A percentile compares a stretch with the other conserved stretches of the same genome.
Evolutionary conservation across 352 stramenopile species (phyloP).

Genomic region (Thraustochytrium striatum): DNA sequence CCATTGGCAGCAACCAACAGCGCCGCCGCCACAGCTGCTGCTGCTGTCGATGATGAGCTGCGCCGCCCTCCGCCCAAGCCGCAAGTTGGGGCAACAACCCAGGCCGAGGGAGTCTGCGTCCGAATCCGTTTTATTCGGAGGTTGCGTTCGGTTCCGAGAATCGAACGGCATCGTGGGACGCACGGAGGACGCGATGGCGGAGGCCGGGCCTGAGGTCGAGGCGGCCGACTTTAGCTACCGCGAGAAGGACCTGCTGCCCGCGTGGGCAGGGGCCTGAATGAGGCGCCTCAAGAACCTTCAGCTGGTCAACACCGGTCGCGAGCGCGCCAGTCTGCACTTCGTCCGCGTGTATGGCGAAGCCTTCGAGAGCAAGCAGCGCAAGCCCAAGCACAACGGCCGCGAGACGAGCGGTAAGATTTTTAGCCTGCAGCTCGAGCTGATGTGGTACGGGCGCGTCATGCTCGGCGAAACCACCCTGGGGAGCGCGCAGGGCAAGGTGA

Average conservation of each 20-base stretch:
- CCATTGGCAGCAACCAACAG: too few species aligned
- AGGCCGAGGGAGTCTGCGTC: too few species aligned
- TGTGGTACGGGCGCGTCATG: slow-evolving; percentile 21
- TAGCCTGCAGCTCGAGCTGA: not conserved
- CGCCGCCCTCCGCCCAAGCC: too few species aligned
- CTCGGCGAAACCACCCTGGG: slow-evolving; percentile 10
- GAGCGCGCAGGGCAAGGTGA: slow-evolving; percentile 10
- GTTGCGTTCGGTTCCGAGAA: too few species aligned
- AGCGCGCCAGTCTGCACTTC: not conserved
- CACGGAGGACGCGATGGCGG: too few species aligned
- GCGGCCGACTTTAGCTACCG: slow-evolving; percentile 44
- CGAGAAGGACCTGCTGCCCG: slow-evolving; percentile 32
- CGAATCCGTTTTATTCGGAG: too few species aligned
- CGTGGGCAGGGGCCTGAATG: not conserved
- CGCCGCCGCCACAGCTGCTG: too few species aligned
- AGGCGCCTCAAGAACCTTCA: not conserved
- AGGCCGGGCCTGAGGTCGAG: too few species aligned
- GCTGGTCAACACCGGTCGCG: not conserved
- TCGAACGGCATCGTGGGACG: too few species aligned
- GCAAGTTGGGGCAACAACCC: too few species aligned
- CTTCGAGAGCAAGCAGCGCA: not conserved
- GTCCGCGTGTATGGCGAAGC: slow-evolving; percentile 30
- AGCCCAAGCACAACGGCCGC: slow-evolving; percentile 24
- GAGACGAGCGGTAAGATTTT: not conserved
- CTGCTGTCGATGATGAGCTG: too few species aligned